Evolutionary conservation across 208 protist genomes (phyloP).

Genomic region (Herpetomonas samuelpessoai): DNA sequence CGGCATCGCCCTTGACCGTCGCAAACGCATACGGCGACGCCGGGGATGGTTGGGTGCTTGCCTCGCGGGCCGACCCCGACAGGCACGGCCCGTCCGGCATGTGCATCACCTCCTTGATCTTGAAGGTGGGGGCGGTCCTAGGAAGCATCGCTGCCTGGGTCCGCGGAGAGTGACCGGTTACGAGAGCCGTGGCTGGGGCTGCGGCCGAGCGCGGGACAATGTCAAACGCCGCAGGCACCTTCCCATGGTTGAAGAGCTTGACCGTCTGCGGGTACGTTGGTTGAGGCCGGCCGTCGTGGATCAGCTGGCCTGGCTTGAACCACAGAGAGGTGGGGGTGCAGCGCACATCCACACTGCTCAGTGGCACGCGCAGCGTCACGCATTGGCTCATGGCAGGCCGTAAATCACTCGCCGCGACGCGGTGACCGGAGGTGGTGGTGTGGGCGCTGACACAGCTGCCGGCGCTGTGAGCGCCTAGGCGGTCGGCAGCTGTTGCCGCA

Average conservation of each 20-base stretch:
- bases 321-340: constrained; percentile 52
- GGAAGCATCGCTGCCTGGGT: neutral
- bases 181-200: neutral
- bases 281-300: constrained; percentile 78
- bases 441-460: neutral
- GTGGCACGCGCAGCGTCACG: constrained; percentile 46
- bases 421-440: neutral
- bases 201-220: constrained; percentile 21
- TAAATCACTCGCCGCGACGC: neutral
- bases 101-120: constrained; percentile 38
- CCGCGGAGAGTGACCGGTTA: neutral
- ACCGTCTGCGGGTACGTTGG: constrained; percentile 56
- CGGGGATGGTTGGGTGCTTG: no score
- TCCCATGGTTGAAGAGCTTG: constrained; percentile 47
- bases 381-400: constrained; percentile 18
- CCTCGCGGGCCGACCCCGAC: no score
- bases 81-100: constrained; percentile 25
- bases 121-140: constrained; percentile 18
- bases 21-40: no score
- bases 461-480: no score
- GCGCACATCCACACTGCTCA: constrained; percentile 38
- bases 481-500: neutral
- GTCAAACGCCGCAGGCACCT: constrained; percentile 39
- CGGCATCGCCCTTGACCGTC: no score
- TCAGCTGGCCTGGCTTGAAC: constrained; percentile 73